Percentiles rank a stretch among this genome's conserved stretches.
Conservation (phyloP, 139 green algal species). For the Gonium pectorale region DNA sequence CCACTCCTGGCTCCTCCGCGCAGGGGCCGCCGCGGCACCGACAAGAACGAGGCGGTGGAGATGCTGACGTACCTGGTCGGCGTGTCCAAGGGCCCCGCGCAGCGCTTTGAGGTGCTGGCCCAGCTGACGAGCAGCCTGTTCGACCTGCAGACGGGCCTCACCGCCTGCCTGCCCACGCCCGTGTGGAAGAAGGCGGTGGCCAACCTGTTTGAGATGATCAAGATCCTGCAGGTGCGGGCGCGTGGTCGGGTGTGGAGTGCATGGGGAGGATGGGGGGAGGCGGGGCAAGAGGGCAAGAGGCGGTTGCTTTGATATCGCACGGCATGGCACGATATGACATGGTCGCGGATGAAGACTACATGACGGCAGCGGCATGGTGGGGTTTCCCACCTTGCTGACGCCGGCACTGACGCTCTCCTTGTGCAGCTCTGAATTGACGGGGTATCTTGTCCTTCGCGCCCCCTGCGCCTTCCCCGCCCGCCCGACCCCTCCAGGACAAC, state of each 20-base stretch:
- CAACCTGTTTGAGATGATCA: conserved; percentile 75
- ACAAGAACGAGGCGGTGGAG: conserved; percentile 93
- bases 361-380: too few species aligned
- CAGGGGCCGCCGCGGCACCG: conserved; percentile 89
- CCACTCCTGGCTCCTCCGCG: not conserved
- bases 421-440: too few species aligned
- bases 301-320: too few species aligned
- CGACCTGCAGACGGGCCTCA: conserved; percentile 90
- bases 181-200: conserved; percentile 59
- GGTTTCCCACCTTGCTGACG: too few species aligned
- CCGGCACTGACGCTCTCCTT: too few species aligned
- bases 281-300: not conserved
- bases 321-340: too few species aligned
- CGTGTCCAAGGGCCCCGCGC: conserved; percentile 88
- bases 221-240: conserved; percentile 57
- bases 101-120: conserved; percentile 85
- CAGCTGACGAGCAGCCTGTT: conserved; percentile 94
- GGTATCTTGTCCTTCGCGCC: too few species aligned
- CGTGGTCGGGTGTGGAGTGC: not conserved
- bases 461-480: too few species aligned
- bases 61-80: conserved; percentile 92
- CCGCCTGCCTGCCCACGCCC: conserved; percentile 62
- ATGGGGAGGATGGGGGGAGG: not conserved
- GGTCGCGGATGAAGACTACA: too few species aligned
- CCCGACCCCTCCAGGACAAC: conserved; percentile 61